These are phyloP conservation scores for Pneumocystis murina DNA, from an alignment of 1,139 yeast species.

Conservation along the genomic window DNA sequence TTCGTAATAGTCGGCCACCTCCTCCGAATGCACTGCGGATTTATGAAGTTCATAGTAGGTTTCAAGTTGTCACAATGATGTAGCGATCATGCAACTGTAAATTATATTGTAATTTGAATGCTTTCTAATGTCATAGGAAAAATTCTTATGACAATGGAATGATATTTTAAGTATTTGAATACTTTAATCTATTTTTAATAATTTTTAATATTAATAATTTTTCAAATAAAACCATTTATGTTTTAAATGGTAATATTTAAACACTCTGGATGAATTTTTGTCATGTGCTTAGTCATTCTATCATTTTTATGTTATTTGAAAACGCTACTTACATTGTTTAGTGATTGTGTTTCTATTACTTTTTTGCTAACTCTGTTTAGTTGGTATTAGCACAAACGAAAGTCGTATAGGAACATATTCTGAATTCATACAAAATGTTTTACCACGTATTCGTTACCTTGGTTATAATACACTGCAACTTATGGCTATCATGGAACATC, in stretches of 20 bases:
- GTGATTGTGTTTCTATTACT: not conserved
- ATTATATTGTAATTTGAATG: not conserved
- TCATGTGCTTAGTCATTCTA: not conserved
- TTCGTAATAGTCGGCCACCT: conserved; percentile 40
- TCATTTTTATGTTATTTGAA: not conserved
- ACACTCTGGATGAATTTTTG: too few relatives aligned
- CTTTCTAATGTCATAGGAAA: too few relatives aligned
- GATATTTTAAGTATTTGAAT: too few relatives aligned
- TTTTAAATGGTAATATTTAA: too few relatives aligned
- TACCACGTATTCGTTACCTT: conserved; percentile 70
- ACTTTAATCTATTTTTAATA: too few relatives aligned
- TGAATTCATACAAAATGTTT: conserved; percentile 62
- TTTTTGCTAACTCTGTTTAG: conserved; percentile 3
- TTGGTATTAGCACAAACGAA: conserved; percentile 87
- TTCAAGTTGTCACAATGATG: not conserved
- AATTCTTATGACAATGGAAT: too few relatives aligned
- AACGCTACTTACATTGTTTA: not conserved
- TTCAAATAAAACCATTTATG: too few relatives aligned
- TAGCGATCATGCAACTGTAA: not conserved
- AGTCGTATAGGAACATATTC: conserved; percentile 70
- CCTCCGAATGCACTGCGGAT: conserved; percentile 55
- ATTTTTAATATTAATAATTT: too few relatives aligned
- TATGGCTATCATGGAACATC: conserved; percentile 98
- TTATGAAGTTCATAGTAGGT: conserved; percentile 67
- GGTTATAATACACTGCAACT: conserved; percentile 89